Conservation (phyloP, 495 filamentous ascomycete genomes). For the Aspergillus steynii region DNA sequence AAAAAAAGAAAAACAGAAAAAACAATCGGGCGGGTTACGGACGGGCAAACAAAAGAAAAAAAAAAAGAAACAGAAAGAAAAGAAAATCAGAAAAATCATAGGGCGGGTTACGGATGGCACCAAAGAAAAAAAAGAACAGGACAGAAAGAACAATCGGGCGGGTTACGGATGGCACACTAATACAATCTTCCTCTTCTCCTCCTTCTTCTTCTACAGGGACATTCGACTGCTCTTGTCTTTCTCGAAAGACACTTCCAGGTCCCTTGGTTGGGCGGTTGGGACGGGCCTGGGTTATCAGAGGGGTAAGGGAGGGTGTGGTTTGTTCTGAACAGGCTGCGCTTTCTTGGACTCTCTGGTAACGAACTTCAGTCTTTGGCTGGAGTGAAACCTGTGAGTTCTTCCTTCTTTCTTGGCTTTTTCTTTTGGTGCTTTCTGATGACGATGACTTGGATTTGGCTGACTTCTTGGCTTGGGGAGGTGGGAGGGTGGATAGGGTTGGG, state of each 20-base stretch:
- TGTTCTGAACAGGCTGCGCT: too few species aligned
- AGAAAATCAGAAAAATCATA: too few species aligned
- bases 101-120: too few species aligned
- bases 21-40: too few species aligned
- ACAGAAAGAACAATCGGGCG: too few species aligned
- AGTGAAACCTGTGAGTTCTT: not conserved
- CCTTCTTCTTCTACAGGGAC: too few species aligned
- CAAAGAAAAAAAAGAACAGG: too few species aligned
- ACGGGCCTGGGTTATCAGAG: constrained; percentile 21
- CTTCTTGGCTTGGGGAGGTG: not conserved
- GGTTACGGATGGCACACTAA: too few species aligned
- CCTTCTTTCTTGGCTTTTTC: not conserved
- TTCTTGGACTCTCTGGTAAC: not conserved
- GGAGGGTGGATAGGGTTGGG: not conserved
- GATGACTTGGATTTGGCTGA: not conserved
- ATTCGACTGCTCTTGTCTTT: not conserved
- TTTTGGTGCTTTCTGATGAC: not conserved
- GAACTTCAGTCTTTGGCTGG: not conserved
- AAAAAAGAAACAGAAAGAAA: too few species aligned
- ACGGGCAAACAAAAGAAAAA: too few species aligned
- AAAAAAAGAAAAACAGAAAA: too few species aligned
- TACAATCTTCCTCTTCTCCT: too few species aligned
- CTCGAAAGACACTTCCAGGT: not conserved
- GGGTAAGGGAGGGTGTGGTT: not conserved
- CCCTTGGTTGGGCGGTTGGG: constrained; percentile 17